Base-by-base conservation (phyloP, 2,329 filamentous ascomycete species). In the Coniella vitis region DNA sequence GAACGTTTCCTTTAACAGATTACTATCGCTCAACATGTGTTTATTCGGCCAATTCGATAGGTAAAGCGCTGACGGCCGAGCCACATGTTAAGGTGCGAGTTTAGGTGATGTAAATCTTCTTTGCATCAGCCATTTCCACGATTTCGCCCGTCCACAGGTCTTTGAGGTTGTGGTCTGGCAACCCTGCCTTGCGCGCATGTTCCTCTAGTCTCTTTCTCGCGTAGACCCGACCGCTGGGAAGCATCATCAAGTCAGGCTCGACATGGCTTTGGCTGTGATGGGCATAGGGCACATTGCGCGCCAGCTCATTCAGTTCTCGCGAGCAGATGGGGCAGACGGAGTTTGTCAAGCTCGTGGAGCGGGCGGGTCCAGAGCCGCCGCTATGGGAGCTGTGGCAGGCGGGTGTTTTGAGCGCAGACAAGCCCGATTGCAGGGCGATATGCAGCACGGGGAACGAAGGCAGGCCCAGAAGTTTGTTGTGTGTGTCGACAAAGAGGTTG, bases 261-360 rank as follows among this genome's bases (percentile, higher is more conserved):
- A 97, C 88, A 54, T 89, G 87, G 63, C 89, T 95, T 73, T 94
- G 94, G 25, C 86, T 90, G 65, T 98, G 93, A 61, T 95, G 87
- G 3, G 93, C 93, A 60, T 97, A 97, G 1, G 93, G 93, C 38
- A 98, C 87, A 58, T 85, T 84, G 45, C 84, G 76, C 2, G 93
- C 91, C 31, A 98, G 78, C 60, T 90, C 87, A 65, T 97, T 97
- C 48, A 98, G 79, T 68, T 98, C 93, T 1, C 86, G 93, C 41
- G 86, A 93, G 72, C 93, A 98, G 61, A 98, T 97, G 3, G 93
- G 93, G 60, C 93, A 98, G 37, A 97, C 82, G 42, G 82, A 84
- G 7, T 86, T 84, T 2, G 81, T 82, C 1, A 85, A 77, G 22
- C 71, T 74, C n/a, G 69, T 64, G n/a, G 66, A 61, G 57, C 70